Percentiles rank a stretch among this genome's conserved stretches.
Evolutionary conservation across 2,329 filamentous ascomycete species (phyloP).

Genomic region (Didymella pinodella): DNA sequence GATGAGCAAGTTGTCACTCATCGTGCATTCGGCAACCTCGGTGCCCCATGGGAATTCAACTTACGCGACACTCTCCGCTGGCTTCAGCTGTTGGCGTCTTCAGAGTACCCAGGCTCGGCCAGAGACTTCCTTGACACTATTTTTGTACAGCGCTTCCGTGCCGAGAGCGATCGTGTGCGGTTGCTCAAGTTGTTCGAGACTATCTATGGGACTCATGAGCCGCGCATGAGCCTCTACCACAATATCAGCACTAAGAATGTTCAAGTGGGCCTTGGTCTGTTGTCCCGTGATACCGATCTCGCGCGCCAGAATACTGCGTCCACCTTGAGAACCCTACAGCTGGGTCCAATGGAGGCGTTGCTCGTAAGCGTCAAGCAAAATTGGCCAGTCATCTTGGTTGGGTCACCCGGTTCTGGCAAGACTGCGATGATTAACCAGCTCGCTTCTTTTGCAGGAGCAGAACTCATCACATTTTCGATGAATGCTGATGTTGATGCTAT

Average conservation of each 20-base stretch:
- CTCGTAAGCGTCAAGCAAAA: conserved; percentile 86
- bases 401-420: conserved; percentile 86
- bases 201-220: conserved; percentile 63
- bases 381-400: conserved; percentile 88
- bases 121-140: conserved; percentile 82
- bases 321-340: conserved; percentile 55
- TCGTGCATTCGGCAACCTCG: conserved; percentile 62
- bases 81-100: conserved; percentile 74
- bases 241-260: conserved; percentile 70
- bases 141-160: conserved; percentile 88
- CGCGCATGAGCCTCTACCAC: conserved; percentile 66
- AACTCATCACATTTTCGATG: conserved; percentile 82
- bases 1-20: conserved; percentile 72
- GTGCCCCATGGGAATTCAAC: conserved; percentile 95
- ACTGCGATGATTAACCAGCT: conserved; percentile 80
- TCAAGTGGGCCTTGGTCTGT: conserved; percentile 80
- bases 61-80: conserved; percentile 88
- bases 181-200: conserved; percentile 71
- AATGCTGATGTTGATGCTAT: conserved; percentile 97
- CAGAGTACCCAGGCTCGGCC: conserved; percentile 64
- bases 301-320: conserved; percentile 38
- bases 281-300: conserved; percentile 64
- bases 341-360: conserved; percentile 82
- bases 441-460: conserved; percentile 78
- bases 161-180: conserved; percentile 69